Conservation (phyloP, 2,329 filamentous ascomycete genomes). For the Scedosporium aurantiacum region DNA sequence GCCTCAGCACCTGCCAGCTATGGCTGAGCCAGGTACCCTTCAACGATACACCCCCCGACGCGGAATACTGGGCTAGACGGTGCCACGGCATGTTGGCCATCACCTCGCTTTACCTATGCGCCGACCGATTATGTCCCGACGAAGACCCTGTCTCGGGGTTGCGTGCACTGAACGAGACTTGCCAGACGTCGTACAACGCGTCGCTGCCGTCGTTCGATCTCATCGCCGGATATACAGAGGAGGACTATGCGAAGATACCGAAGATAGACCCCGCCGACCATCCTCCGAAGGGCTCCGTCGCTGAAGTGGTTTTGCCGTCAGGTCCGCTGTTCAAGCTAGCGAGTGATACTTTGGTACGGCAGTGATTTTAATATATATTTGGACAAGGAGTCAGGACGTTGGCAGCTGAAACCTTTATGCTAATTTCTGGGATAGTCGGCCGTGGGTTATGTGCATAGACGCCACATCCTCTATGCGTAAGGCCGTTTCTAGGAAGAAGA, state of each 20-base stretch:
- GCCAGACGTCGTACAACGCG: constrained; percentile 10
- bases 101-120: constrained; percentile 29
- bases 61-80: background rate
- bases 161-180: constrained; percentile 23
- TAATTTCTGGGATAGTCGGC: constrained; percentile 19
- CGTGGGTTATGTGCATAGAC: constrained; percentile 20
- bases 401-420: background rate
- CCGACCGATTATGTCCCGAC: constrained; percentile 22
- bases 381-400: background rate
- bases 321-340: constrained; percentile 21
- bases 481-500: background rate
- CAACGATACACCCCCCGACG: background rate
- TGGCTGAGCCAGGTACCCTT: constrained; percentile 2
- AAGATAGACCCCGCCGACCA: constrained; percentile 20
- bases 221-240: constrained; percentile 21
- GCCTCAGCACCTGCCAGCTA: constrained; percentile 4
- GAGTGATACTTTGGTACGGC: constrained; percentile 26
- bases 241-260: constrained; percentile 18
- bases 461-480: constrained; percentile 28
- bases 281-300: constrained; percentile 10
- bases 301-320: constrained; percentile 23
- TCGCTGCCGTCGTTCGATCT: constrained; percentile 24
- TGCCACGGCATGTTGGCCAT: constrained; percentile 18
- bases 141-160: constrained; percentile 16
- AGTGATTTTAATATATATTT: background rate